Percentiles rank a stretch among this genome's conserved stretches.
phyloP scores from a whole-genome alignment of 306 rosid species.

The Inga laurina region DNA sequence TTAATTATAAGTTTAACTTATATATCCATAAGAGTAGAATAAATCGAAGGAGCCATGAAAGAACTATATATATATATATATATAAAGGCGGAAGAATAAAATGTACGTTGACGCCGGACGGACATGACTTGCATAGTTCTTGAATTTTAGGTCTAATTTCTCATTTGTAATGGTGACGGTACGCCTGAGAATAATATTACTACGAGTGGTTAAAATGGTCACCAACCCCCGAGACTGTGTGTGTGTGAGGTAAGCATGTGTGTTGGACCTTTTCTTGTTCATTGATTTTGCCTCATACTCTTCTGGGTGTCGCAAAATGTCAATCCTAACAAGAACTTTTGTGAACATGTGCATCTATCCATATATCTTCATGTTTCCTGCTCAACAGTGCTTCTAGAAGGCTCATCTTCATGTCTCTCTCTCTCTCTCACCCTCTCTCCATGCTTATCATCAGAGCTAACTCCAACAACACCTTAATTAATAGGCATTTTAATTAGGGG shows the following conservation, averaged over 20 bases:
- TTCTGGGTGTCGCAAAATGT: slow-evolving; percentile 34
- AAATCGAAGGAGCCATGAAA: not conserved
- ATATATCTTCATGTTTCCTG: slow-evolving; percentile 17
- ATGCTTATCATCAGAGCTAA: not conserved
- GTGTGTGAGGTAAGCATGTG: slow-evolving; percentile 12
- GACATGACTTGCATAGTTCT: not conserved
- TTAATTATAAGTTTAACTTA: not conserved
- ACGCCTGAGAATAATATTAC: slow-evolving; percentile 26
- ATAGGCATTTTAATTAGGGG: not conserved
- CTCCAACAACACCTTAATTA: not conserved
- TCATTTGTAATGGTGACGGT: not conserved
- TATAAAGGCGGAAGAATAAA: not conserved
- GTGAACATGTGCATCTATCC: not conserved
- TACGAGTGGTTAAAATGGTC: slow-evolving; percentile 63
- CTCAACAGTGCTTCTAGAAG: slow-evolving; percentile 47
- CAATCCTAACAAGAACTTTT: slow-evolving; percentile 67
- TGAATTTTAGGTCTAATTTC: not conserved
- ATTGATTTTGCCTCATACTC: not conserved
- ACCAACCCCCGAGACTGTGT: slow-evolving; percentile 60
- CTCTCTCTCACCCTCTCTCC: too few relatives aligned
- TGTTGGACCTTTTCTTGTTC: slow-evolving; percentile 34
- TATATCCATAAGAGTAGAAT: not conserved
- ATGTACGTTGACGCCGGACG: not conserved
- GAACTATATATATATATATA: not conserved
- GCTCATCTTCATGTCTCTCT: not conserved